Evolutionary conservation across 1,284 basidiomycete genomes (phyloP).

Genomic region (Ceratobasidium sp.): DNA sequence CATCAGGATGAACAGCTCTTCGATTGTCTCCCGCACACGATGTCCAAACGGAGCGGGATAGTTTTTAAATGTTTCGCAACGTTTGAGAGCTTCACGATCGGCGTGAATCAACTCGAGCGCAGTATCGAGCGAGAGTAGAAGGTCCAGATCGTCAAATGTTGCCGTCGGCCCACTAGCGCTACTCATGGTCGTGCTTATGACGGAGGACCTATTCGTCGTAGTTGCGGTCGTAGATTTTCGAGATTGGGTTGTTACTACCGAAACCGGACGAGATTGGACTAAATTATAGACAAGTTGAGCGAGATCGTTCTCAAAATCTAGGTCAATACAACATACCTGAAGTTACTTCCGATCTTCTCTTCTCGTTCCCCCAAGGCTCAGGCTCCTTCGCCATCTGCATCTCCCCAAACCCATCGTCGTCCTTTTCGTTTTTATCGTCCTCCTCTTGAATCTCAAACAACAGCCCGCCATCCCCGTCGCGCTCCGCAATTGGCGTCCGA

Average conservation of each 20-base stretch:
- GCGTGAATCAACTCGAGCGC: constrained; percentile 93
- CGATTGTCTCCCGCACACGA: constrained; percentile 87
- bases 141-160: constrained; percentile 74
- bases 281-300: background rate
- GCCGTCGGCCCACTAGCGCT: constrained; percentile 48
- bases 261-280: constrained; percentile 21
- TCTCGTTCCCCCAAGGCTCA: constrained; percentile 19
- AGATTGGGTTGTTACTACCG: constrained; percentile 1
- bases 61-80: constrained; percentile 87
- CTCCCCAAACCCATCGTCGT: constrained; percentile 37
- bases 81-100: constrained; percentile 88
- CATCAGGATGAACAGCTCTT: constrained; percentile 90
- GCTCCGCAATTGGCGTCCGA: constrained; percentile 42
- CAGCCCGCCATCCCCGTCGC: constrained; percentile 59
- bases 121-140: constrained; percentile 90
- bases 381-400: constrained; percentile 29
- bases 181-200: constrained; percentile 43
- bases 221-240: constrained; percentile 34
- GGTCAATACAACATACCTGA: background rate
- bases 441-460: constrained; percentile 71
- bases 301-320: background rate
- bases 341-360: constrained; percentile 37
- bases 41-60: constrained; percentile 87
- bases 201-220: constrained; percentile 35
- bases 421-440: constrained; percentile 60